Conservation (phyloP, 2,329 filamentous ascomycete species). For the Corniculantispora saksenae region DNA sequence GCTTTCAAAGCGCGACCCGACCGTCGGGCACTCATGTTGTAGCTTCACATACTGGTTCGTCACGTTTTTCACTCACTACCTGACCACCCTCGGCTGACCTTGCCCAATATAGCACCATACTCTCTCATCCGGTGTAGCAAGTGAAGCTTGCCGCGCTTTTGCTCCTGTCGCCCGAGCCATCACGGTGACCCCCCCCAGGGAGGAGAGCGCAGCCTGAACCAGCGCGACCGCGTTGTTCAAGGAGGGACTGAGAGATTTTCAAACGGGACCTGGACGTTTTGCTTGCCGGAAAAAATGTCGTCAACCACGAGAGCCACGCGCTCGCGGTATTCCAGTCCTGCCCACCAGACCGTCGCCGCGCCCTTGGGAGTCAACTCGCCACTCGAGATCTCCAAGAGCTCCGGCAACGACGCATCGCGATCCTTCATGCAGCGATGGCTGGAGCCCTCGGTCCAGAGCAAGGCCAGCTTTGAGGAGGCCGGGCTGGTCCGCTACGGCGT, state of each 20-base stretch:
- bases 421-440: slow-evolving; percentile 59
- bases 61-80: neutral
- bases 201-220: neutral
- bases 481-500: slow-evolving; percentile 75
- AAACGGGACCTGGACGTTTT: slow-evolving; percentile 20
- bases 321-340: slow-evolving; percentile 60
- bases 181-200: neutral
- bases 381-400: slow-evolving; percentile 40
- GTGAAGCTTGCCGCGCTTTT: slow-evolving; percentile 1
- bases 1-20: slow-evolving; percentile 10
- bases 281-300: slow-evolving; percentile 36
- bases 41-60: neutral
- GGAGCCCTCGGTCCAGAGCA: slow-evolving; percentile 59
- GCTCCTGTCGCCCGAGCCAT: neutral
- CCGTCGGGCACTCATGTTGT: neutral
- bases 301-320: slow-evolving; percentile 51
- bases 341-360: slow-evolving; percentile 29
- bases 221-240: neutral
- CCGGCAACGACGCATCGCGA: slow-evolving; percentile 42
- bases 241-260: slow-evolving; percentile 16
- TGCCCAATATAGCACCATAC: neutral
- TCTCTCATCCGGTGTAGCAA: neutral
- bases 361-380: slow-evolving; percentile 29
- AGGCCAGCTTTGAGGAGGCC: slow-evolving; percentile 76
- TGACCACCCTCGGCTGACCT: neutral